Conservation (phyloP, 1,139 yeast species). For the Zygoascus sp. region DNA sequence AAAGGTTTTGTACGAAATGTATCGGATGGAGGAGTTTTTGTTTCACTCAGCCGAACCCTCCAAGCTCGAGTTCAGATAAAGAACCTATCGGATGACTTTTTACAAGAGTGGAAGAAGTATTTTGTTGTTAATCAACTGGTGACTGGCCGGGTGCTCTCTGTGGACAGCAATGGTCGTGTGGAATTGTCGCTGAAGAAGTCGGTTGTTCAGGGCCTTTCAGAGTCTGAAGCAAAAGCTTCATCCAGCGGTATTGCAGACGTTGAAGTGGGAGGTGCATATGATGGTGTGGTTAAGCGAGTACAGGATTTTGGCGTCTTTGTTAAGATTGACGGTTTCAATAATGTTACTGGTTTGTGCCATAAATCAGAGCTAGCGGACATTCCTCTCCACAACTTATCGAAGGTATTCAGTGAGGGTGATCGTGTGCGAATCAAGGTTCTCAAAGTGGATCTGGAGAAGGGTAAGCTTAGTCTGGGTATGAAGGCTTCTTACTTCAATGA, state of each 20-base stretch:
- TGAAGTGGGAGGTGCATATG: conserved; percentile 62
- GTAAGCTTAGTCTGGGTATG: conserved; percentile 82
- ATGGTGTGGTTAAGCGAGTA: conserved; percentile 68
- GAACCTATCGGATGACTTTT: conserved; percentile 73
- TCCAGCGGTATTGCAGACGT: conserved; percentile 42
- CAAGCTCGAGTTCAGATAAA: conserved; percentile 78
- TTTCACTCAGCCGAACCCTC: conserved; percentile 66
- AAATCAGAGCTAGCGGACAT: conserved; percentile 78
- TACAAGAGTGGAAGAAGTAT: conserved; percentile 83
- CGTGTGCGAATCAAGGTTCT: conserved; percentile 80
- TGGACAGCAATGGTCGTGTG: conserved; percentile 55
- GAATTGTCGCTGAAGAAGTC: conserved; percentile 78
- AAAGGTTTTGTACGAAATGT: conserved; percentile 76
- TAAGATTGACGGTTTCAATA: conserved; percentile 66
- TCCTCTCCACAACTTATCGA: conserved; percentile 46
- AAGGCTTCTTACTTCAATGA: conserved; percentile 81
- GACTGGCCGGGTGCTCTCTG: conserved; percentile 67
- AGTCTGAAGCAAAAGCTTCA: conserved; percentile 38
- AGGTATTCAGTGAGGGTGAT: conserved; percentile 82
- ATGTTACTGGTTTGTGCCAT: conserved; percentile 84
- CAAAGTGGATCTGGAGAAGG: conserved; percentile 57
- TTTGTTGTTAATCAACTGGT: conserved; percentile 70
- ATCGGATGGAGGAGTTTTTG: conserved; percentile 73
- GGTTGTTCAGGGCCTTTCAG: conserved; percentile 56
- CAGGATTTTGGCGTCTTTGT: conserved; percentile 92